A percentile compares a stretch with the other conserved stretches of the same genome.
These are phyloP conservation scores for Kwoniella heveanensis DNA, from an alignment of 768 basidiomycete genomes.

Conservation along the genomic window DNA sequence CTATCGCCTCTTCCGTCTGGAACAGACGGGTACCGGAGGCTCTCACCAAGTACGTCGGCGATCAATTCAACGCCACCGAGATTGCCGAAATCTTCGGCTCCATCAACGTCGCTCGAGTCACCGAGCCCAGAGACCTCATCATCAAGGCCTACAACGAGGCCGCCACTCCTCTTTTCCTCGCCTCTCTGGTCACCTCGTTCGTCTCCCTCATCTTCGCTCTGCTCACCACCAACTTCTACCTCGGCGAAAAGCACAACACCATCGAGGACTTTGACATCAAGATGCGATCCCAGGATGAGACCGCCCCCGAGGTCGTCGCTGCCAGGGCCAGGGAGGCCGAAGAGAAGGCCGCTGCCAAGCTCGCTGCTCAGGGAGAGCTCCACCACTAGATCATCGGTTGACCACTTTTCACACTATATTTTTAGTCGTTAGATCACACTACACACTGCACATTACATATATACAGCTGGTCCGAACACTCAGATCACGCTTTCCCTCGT, in stretches of 20 bases:
- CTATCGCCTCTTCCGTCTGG: constrained; percentile 55
- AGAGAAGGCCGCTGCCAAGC: constrained; percentile 14
- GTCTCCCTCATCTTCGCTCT: constrained; percentile 48
- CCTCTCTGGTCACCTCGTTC: constrained; percentile 50
- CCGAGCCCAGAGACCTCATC: constrained; percentile 46
- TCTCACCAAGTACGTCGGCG: constrained; percentile 44
- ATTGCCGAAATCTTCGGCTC: constrained; percentile 46
- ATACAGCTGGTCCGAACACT: too few relatives aligned
- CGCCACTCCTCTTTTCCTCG: constrained; percentile 43
- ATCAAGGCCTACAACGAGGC: constrained; percentile 42
- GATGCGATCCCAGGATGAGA: constrained; percentile 36
- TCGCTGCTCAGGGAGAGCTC: constrained; percentile 5
- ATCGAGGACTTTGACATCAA: constrained; percentile 42
- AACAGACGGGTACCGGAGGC: constrained; percentile 31
- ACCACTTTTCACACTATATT: not conserved
- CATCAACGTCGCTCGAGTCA: constrained; percentile 40
- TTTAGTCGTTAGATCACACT: not conserved
- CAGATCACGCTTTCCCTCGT: not conserved
- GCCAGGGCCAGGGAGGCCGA: constrained; percentile 20
- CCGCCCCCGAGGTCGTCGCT: constrained; percentile 19
- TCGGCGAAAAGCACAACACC: constrained; percentile 55
- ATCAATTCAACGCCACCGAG: constrained; percentile 41
- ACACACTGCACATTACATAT: too few relatives aligned
- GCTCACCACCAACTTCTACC: constrained; percentile 52
- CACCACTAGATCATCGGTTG: not conserved